These are phyloP conservation scores for Phyllosticta citrichinensis DNA, from an alignment of 2,329 filamentous ascomycete genomes.

Conservation along the genomic window DNA sequence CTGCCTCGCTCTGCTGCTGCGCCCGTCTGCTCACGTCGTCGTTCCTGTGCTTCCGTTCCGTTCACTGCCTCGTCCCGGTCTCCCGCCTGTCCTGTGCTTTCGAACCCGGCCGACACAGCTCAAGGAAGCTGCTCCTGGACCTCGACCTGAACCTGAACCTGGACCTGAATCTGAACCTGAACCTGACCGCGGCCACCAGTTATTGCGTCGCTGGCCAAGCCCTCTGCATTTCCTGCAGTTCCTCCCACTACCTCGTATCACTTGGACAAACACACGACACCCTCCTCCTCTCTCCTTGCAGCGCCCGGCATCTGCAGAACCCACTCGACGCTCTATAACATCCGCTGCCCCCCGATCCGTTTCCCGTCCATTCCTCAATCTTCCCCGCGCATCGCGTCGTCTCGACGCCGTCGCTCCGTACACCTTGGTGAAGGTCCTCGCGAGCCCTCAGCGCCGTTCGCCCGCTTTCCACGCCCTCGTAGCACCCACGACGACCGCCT, in stretches of 20 bases:
- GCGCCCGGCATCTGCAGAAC: constrained; percentile 2
- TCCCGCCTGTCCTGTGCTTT: background rate
- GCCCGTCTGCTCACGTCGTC: background rate
- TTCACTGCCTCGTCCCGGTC: background rate
- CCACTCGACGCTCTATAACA: constrained; percentile 3
- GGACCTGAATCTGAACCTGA: too few species aligned
- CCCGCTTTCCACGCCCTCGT: constrained; percentile 1
- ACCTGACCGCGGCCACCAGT: background rate
- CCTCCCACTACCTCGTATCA: background rate
- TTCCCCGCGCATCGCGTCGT: background rate
- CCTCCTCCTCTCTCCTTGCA: constrained; percentile 7
- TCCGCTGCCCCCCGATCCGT: background rate
- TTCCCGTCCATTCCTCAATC: constrained; percentile 2
- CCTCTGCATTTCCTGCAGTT: background rate
- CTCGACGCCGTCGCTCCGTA: background rate
- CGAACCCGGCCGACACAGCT: too few species aligned
- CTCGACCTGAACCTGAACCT: too few species aligned
- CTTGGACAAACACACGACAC: background rate
- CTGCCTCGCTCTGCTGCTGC: background rate
- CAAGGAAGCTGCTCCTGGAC: background rate
- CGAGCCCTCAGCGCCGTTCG: background rate
- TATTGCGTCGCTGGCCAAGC: background rate
- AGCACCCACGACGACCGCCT: background rate
- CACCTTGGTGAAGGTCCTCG: background rate
- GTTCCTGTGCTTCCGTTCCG: background rate